These are phyloP conservation scores for Phyllosticta citrichinensis DNA, from an alignment of 2,329 filamentous ascomycete species.

Conservation along the genomic window DNA sequence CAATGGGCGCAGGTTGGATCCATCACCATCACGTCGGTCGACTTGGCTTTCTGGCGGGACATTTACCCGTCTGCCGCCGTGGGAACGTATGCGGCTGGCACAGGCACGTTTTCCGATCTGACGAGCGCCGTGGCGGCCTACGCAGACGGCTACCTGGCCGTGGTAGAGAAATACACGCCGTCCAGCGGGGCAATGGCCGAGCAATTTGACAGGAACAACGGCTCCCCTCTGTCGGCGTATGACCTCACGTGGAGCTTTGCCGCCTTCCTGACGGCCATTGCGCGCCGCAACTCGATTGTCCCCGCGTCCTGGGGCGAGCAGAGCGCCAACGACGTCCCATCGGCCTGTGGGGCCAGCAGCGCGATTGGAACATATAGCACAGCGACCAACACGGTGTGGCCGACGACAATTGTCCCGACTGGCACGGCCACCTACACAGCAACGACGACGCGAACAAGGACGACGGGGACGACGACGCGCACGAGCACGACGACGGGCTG, in stretches of 20 bases:
- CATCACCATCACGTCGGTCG: conserved; percentile 2
- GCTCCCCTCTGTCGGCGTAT: conserved; percentile 29
- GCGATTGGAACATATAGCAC: conserved; percentile 31
- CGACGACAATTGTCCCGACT: conserved; percentile 22
- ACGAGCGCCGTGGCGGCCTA: conserved; percentile 17
- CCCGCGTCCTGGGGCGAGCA: conserved; percentile 6
- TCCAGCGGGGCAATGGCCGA: conserved; percentile 31
- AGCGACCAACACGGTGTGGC: conserved; percentile 33
- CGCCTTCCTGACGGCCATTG: conserved; percentile 23
- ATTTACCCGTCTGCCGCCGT: conserved; percentile 1
- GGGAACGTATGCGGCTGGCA: conserved; percentile 4
- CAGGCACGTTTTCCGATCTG: conserved; percentile 16
- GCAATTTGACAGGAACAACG: conserved; percentile 32
- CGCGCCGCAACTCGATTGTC: conserved; percentile 1
- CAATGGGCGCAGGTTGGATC: conserved; percentile 2
- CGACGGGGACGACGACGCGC: conserved; percentile 11
- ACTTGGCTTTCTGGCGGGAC: conserved; percentile 5
- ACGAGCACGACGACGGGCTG: conserved; percentile 16
- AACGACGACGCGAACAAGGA: conserved; percentile 13
- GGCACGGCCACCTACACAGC: conserved; percentile 30
- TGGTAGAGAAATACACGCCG: conserved; percentile 30
- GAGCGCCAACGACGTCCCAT: neutral
- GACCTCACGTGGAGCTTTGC: conserved; percentile 39
- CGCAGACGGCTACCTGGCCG: conserved; percentile 32
- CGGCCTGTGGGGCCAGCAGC: conserved; percentile 21